These are phyloP conservation scores for Mayamaea pseudoterrestris DNA, from an alignment of 108 stramenopile species.

Conservation along the genomic window DNA sequence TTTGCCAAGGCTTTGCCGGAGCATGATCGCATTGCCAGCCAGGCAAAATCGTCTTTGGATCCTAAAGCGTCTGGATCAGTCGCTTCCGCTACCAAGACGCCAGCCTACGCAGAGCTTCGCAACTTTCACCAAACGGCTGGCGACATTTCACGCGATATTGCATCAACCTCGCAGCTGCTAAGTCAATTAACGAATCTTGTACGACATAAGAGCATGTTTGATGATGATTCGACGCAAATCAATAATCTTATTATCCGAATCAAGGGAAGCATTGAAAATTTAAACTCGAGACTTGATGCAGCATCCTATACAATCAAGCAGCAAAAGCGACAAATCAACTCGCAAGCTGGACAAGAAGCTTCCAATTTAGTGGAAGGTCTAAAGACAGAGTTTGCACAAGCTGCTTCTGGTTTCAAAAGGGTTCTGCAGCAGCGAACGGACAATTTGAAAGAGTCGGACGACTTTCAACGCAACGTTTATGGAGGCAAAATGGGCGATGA, in stretches of 20 bases:
- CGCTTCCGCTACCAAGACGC: conserved; percentile 6
- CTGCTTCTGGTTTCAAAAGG: conserved; percentile 67
- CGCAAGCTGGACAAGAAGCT: conserved; percentile 73
- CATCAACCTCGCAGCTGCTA: conserved; percentile 50
- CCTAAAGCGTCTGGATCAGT: too few relatives aligned
- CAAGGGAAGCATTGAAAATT: conserved; percentile 58
- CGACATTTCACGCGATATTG: conserved; percentile 65
- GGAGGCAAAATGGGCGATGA: conserved; percentile 26
- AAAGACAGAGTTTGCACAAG: conserved; percentile 68
- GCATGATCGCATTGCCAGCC: not conserved
- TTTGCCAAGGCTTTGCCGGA: conserved; percentile 40
- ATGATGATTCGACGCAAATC: conserved; percentile 53
- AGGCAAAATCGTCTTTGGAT: too few relatives aligned
- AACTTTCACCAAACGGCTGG: conserved; percentile 63
- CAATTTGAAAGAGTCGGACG: conserved; percentile 61
- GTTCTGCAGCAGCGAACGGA: conserved; percentile 70
- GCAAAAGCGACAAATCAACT: conserved; percentile 53
- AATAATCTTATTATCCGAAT: conserved; percentile 65
- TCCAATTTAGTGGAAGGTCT: conserved; percentile 66
- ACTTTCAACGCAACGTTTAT: conserved; percentile 57
- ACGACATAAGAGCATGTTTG: conserved; percentile 49
- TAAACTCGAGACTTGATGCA: conserved; percentile 63
- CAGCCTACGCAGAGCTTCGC: conserved; percentile 36
- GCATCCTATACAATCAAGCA: conserved; percentile 39
- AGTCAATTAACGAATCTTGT: conserved; percentile 62